Base-by-base conservation (phyloP, 495 filamentous ascomycete species). In the Tuber magnatum region DNA sequence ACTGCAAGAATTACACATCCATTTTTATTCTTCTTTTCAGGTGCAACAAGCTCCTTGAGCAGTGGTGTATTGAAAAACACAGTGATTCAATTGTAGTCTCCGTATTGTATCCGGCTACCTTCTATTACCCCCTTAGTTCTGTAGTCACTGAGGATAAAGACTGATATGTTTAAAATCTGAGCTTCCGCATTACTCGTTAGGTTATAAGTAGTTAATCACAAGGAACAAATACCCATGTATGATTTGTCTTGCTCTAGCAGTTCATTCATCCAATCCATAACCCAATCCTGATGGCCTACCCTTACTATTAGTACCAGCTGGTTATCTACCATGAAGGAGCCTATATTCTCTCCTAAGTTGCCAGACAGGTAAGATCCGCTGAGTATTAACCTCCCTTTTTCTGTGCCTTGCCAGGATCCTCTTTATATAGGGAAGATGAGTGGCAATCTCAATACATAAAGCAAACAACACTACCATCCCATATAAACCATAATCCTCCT, bases 361-460 rank as follows among this genome's bases (percentile, higher is more conserved):
- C 83, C 78, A 85, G 46, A 83, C 68, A 68, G 84, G 78, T 0
- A 74, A 76, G 46, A 85, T 84, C 22, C 73, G 78, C 41, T 80
- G 79, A 28, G 42, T n/a, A n/a, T n/a, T n/a, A n/a, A n/a, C n/a
- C n/a, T n/a, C n/a, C n/a, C n/a, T n/a, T n/a, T n/a, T n/a, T n/a
- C n/a, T n/a, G n/a, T n/a, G n/a, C n/a, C n/a, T n/a, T n/a, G n/a
- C n/a, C n/a, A n/a, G n/a, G n/a, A n/a, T n/a, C n/a, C n/a, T n/a
- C n/a, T n/a, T n/a, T n/a, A n/a, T n/a, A n/a, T n/a, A n/a, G n/a
- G n/a, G n/a, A n/a, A n/a, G n/a, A n/a, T n/a, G n/a, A n/a, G n/a
- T n/a, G n/a, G n/a, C n/a, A n/a, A n/a, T n/a, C n/a, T n/a, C n/a
- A n/a, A n/a, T n/a, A n/a, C n/a, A n/a, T n/a, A n/a, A n/a, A n/a